Evolutionary conservation across 1,139 yeast species (phyloP).

Genomic region (Kodamaea suecica): DNA sequence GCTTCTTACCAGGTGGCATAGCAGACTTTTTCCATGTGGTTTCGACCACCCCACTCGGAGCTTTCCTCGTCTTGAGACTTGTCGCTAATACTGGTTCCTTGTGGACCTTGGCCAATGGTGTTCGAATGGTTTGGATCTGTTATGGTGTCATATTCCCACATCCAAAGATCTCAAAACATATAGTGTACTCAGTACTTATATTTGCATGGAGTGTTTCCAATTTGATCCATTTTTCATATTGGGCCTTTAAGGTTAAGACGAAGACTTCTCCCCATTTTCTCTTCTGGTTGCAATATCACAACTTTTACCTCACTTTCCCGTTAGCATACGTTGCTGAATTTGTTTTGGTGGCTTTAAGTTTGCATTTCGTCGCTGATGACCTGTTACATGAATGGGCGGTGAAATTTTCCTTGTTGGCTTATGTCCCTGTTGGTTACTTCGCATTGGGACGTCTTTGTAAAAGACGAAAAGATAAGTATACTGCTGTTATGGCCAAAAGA

Average conservation of each 20-base stretch:
- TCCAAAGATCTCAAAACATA: slow-evolving; percentile 50
- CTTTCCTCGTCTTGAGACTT: background rate
- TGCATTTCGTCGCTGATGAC: slow-evolving; percentile 41
- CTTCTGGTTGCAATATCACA: slow-evolving; percentile 39
- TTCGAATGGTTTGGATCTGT: slow-evolving; percentile 41
- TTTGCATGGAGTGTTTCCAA: slow-evolving; percentile 43
- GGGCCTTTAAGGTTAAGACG: slow-evolving; percentile 45
- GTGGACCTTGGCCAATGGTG: slow-evolving; percentile 31
- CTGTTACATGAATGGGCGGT: slow-evolving; percentile 27
- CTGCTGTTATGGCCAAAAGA: slow-evolving; percentile 24
- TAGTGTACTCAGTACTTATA: slow-evolving; percentile 47
- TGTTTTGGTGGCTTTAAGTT: slow-evolving; percentile 48
- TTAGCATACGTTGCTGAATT: slow-evolving; percentile 48
- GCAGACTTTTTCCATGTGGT: slow-evolving; percentile 60
- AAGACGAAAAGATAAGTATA: slow-evolving; percentile 24
- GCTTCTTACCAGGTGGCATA: slow-evolving; percentile 65
- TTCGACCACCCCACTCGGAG: slow-evolving; percentile 27
- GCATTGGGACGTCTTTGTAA: slow-evolving; percentile 31
- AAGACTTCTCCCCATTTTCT: slow-evolving; percentile 32
- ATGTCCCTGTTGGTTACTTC: slow-evolving; percentile 38
- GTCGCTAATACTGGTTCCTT: slow-evolving; percentile 14
- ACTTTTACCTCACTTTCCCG: slow-evolving; percentile 46
- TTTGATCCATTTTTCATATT: slow-evolving; percentile 43
- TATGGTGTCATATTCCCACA: slow-evolving; percentile 46
- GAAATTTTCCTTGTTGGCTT: slow-evolving; percentile 28